Evolutionary conservation across 139 green algal species (phyloP).

Genomic region (Microglena sp.): DNA sequence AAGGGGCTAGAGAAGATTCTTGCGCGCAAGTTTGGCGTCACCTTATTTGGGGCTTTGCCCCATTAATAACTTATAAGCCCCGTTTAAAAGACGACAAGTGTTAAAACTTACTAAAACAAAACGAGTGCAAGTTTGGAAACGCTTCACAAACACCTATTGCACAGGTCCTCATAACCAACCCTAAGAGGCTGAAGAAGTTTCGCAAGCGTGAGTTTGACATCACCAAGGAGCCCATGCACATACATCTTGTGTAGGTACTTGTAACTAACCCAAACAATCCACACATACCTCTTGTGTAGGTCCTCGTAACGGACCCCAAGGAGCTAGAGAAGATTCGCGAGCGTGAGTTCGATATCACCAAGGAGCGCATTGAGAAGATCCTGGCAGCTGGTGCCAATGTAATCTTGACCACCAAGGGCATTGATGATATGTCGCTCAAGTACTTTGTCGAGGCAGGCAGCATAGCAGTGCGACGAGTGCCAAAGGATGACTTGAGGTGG

Average conservation of each 20-base stretch:
- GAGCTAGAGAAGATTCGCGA: conserved; percentile 94
- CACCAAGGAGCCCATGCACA: conserved; percentile 88
- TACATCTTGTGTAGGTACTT: no score
- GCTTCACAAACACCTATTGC: no score
- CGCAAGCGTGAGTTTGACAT: conserved; percentile 88
- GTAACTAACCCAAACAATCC: no score
- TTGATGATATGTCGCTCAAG: conserved; percentile 97
- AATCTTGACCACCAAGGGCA: conserved; percentile 97
- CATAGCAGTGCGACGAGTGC: conserved; percentile 83
- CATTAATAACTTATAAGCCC: no score
- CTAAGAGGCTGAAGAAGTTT: conserved; percentile 85
- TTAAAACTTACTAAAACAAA: no score
- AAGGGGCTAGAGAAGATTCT: conserved; percentile 93
- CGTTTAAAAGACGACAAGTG: no score
- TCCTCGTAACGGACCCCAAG: conserved; percentile 88
- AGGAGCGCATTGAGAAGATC: conserved; percentile 41
- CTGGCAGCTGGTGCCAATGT: conserved; percentile 91
- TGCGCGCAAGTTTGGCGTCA: conserved; percentile 88
- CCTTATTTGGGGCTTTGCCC: no score
- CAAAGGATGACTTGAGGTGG: conserved; percentile 90
- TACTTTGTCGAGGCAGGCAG: conserved; percentile 97
- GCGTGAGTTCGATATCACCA: conserved; percentile 90
- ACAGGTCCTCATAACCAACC: conserved; percentile 83
- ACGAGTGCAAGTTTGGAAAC: no score
- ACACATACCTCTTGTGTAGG: no score